Percentiles rank a stretch among this genome's conserved stretches.
These are phyloP conservation scores for Helenozyma rhizophorensis DNA, from an alignment of 805 yeast species.

Conservation along the genomic window DNA sequence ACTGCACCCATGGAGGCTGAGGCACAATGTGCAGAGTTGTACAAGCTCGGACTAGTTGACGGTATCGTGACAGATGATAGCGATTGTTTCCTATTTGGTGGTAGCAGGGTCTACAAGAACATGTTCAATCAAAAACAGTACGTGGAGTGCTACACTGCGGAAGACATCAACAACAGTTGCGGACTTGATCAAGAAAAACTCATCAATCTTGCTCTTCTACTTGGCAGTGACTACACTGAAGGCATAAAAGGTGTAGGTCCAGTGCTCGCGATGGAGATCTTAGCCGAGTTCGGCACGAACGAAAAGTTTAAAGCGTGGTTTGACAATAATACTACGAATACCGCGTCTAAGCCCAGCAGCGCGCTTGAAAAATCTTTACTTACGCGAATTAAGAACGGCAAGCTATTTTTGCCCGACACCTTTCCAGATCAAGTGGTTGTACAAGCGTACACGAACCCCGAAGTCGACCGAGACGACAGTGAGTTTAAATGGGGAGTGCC, in stretches of 20 bases:
- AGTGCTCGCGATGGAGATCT: slow-evolving; percentile 81
- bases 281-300: slow-evolving; percentile 72
- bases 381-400: slow-evolving; percentile 49
- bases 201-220: slow-evolving; percentile 74
- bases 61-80: slow-evolving; percentile 97
- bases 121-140: slow-evolving; percentile 91
- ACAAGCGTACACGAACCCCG: slow-evolving; percentile 75
- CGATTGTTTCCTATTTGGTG: slow-evolving; percentile 93
- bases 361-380: slow-evolving; percentile 56
- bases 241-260: slow-evolving; percentile 95
- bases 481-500: slow-evolving; percentile 89
- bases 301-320: slow-evolving; percentile 50
- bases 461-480: slow-evolving; percentile 77
- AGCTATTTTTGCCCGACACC: slow-evolving; percentile 48
- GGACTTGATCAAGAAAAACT: slow-evolving; percentile 62
- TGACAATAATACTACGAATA: slow-evolving; percentile 38
- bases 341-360: slow-evolving; percentile 8
- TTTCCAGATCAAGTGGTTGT: slow-evolving; percentile 70
- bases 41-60: slow-evolving; percentile 70
- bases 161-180: slow-evolving; percentile 54
- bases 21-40: slow-evolving; percentile 90
- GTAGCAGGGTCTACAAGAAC: slow-evolving; percentile 76
- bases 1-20: slow-evolving; percentile 99
- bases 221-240: slow-evolving; percentile 94
- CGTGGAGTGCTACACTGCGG: slow-evolving; percentile 75